Evolutionary conservation across 2,329 filamentous ascomycete species (phyloP).

Genomic region (Fusarium anguioides): DNA sequence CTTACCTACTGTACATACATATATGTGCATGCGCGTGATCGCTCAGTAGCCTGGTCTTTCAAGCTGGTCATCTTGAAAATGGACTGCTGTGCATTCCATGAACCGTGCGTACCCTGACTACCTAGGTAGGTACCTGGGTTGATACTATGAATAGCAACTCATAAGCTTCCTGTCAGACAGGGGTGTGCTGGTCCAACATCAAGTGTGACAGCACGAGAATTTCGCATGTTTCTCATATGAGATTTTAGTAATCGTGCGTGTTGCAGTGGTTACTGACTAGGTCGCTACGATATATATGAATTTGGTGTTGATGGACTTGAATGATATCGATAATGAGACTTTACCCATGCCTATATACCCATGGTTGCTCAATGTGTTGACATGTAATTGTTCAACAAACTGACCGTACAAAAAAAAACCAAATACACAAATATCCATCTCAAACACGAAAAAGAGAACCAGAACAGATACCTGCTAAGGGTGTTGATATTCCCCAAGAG

Average conservation of each 20-base stretch:
- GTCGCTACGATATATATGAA: not conserved
- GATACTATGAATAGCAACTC: slow-evolving; percentile 32
- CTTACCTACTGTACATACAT: no score
- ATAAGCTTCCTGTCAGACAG: slow-evolving; percentile 32
- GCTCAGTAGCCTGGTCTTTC: not conserved
- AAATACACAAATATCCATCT: not conserved
- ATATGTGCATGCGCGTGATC: no score
- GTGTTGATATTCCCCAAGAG: not conserved
- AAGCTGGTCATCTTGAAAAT: not conserved
- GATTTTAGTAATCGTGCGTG: not conserved
- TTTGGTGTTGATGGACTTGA: not conserved
- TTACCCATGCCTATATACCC: no score
- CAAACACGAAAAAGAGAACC: not conserved
- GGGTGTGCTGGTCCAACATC: slow-evolving; percentile 17
- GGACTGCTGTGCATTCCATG: not conserved
- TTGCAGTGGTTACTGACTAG: not conserved
- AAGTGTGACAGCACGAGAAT: not conserved
- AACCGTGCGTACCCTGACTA: slow-evolving; percentile 18
- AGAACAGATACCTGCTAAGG: not conserved
- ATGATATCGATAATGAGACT: not conserved
- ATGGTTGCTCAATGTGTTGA: no score
- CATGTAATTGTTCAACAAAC: not conserved
- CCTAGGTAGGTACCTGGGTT: no score
- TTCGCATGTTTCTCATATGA: not conserved
- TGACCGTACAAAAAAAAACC: no score